These are phyloP conservation scores for Thuidium tamariscinum DNA, from an alignment of 225 moss, liverwort and hornwort genomes.

Conservation along the genomic window DNA sequence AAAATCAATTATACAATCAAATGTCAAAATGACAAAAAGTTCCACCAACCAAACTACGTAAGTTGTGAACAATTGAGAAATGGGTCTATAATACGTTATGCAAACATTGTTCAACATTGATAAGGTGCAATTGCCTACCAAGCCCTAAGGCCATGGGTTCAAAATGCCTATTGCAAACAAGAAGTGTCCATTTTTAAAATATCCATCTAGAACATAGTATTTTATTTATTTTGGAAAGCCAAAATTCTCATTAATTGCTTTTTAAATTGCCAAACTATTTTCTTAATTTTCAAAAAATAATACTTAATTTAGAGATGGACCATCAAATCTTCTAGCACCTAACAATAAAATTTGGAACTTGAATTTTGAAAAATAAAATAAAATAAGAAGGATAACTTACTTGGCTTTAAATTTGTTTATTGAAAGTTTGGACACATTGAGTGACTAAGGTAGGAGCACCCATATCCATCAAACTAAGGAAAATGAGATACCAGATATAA, in stretches of 20 bases:
- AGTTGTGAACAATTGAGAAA: neutral
- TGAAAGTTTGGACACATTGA: neutral
- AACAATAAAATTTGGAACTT: neutral
- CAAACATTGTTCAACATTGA: neutral
- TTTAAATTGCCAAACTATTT: neutral
- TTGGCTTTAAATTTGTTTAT: neutral
- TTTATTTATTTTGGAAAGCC: neutral
- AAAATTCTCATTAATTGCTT: neutral
- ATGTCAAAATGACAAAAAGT: neutral
- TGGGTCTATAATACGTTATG: neutral
- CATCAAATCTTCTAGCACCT: fast-evolving
- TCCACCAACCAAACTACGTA: neutral
- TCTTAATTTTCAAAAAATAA: too few relatives aligned
- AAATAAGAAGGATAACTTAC: too few relatives aligned
- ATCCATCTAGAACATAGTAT: fast-evolving
- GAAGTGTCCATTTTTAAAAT: neutral
- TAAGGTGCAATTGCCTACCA: neutral
- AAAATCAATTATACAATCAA: too few relatives aligned
- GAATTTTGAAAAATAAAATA: neutral
- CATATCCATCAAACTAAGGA: too few relatives aligned
- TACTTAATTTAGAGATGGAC: neutral
- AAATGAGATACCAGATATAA: too few relatives aligned
- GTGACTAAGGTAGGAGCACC: too few relatives aligned
- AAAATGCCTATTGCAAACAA: neutral
- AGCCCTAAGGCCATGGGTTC: too few relatives aligned